These are phyloP conservation scores for Peziza echinospora DNA, from an alignment of 495 filamentous ascomycete genomes.

Conservation along the genomic window DNA sequence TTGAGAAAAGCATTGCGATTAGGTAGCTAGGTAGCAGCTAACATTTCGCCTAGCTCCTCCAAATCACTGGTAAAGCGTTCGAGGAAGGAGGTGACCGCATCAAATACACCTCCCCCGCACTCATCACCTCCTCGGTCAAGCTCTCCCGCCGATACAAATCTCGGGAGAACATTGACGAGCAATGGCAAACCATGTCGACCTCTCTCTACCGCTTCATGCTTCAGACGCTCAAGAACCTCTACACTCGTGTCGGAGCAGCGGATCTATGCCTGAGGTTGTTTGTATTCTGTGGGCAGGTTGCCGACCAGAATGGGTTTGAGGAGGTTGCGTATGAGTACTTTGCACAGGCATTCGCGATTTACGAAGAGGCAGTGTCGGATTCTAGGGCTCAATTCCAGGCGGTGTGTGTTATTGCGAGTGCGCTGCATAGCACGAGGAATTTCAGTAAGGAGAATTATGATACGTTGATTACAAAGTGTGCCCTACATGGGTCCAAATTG, in stretches of 20 bases:
- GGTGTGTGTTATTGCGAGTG: constrained; percentile 81
- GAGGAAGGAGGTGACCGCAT: constrained; percentile 85
- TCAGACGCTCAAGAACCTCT: constrained; percentile 63
- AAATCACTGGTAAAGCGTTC: constrained; percentile 71
- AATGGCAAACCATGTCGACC: constrained; percentile 75
- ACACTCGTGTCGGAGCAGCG: constrained; percentile 64
- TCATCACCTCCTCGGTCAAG: constrained; percentile 76
- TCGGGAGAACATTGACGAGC: constrained; percentile 84
- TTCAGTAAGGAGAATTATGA: constrained; percentile 96
- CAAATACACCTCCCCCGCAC: constrained; percentile 79
- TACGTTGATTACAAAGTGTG: constrained; percentile 92
- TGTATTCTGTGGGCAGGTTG: constrained; percentile 73
- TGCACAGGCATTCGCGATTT: constrained; percentile 93
- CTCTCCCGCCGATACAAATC: constrained; percentile 75
- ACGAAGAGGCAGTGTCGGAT: constrained; percentile 88
- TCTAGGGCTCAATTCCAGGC: constrained; percentile 94
- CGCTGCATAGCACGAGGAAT: constrained; percentile 61
- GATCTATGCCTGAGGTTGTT: constrained; percentile 79
- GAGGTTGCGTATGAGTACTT: constrained; percentile 97
- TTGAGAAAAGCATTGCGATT: background rate
- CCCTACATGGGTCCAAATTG: constrained; percentile 87
- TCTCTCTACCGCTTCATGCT: constrained; percentile 92
- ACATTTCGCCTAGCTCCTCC: constrained; percentile 41
- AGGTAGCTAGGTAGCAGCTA: constrained; percentile 10
- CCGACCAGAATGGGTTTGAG: constrained; percentile 79